These are phyloP conservation scores for Clohesyomyces aquaticus DNA, from an alignment of 495 filamentous ascomycete genomes.

Conservation along the genomic window DNA sequence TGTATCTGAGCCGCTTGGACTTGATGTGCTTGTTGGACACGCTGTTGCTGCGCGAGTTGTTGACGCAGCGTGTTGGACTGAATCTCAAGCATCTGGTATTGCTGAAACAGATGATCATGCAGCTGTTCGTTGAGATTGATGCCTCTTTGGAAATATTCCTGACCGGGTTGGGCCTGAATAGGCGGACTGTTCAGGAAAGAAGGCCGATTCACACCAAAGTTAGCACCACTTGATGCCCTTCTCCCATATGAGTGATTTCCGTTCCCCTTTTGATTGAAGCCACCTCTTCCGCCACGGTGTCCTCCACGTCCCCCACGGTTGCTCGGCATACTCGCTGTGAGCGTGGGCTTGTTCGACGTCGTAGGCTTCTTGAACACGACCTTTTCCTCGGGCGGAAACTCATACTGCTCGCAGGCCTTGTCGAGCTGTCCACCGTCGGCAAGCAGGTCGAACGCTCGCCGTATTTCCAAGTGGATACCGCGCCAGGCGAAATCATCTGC, in stretches of 20 bases:
- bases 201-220: slow-evolving; percentile 42
- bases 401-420: slow-evolving; percentile 80
- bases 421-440: slow-evolving; percentile 70
- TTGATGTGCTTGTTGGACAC: slow-evolving; percentile 53
- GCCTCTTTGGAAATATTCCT: slow-evolving; percentile 43
- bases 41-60: slow-evolving; percentile 46
- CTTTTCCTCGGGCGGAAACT: slow-evolving; percentile 83
- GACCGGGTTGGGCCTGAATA: slow-evolving; percentile 9
- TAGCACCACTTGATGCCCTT: slow-evolving; percentile 46
- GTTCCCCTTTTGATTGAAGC: slow-evolving; percentile 48
- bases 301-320: slow-evolving; percentile 58
- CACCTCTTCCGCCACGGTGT: slow-evolving; percentile 61
- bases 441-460: slow-evolving; percentile 81
- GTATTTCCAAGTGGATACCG: slow-evolving; percentile 85
- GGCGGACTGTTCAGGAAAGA: slow-evolving; percentile 44
- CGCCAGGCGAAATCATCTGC: slow-evolving; percentile 92
- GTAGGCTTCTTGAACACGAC: slow-evolving; percentile 73
- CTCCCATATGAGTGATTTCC: slow-evolving; percentile 47
- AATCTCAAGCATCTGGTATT: slow-evolving; percentile 66
- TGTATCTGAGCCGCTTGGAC: slow-evolving; percentile 56
- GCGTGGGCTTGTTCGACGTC: slow-evolving; percentile 61
- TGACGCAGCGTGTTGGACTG: slow-evolving; percentile 64
- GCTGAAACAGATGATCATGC: slow-evolving; percentile 64
- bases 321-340: slow-evolving; percentile 56
- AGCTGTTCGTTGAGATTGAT: slow-evolving; percentile 44